A percentile compares a stretch with the other conserved stretches of the same genome.
Conservation (phyloP, 2,329 filamentous ascomycete species). For the Westerdykella sp. region DNA sequence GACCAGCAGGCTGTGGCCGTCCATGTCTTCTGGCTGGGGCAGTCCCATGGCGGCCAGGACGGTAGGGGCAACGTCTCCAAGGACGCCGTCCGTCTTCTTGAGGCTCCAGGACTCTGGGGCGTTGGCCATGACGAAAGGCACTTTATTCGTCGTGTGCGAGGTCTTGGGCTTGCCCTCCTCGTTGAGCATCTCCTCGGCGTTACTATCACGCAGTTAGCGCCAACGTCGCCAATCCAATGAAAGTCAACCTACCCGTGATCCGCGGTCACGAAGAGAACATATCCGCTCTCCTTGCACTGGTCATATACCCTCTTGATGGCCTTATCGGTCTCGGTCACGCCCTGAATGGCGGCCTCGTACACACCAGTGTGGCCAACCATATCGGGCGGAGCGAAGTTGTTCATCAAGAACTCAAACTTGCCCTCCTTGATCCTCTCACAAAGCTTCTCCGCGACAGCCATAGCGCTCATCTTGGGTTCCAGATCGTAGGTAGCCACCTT, state of each 20-base stretch:
- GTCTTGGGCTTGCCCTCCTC: slow-evolving; percentile 95
- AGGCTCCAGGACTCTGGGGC: slow-evolving; percentile 84
- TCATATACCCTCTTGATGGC: slow-evolving; percentile 91
- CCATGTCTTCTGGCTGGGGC: slow-evolving; percentile 86
- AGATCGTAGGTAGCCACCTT: slow-evolving; percentile 94
- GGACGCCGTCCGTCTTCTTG: slow-evolving; percentile 77
- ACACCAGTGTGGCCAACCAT: slow-evolving; percentile 99
- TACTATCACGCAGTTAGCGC: slow-evolving; percentile 45
- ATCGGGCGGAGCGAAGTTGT: slow-evolving; percentile 98
- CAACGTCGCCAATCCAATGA: neutral
- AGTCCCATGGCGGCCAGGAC: slow-evolving; percentile 86
- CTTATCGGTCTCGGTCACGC: slow-evolving; percentile 79
- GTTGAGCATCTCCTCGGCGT: slow-evolving; percentile 99
- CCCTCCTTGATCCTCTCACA: slow-evolving; percentile 77
- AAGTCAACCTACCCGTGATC: slow-evolving; percentile 68
- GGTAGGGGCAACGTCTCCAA: slow-evolving; percentile 96
- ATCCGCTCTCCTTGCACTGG: slow-evolving; percentile 86
- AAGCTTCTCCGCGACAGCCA: slow-evolving; percentile 81
- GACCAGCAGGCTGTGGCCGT: slow-evolving; percentile 73
- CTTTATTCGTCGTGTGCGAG: slow-evolving; percentile 95
- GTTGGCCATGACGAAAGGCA: slow-evolving; percentile 97
- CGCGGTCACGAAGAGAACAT: slow-evolving; percentile 89
- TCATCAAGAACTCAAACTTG: slow-evolving; percentile 96
- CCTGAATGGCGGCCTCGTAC: slow-evolving; percentile 87
- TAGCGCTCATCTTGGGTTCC: slow-evolving; percentile 93